Conservation (phyloP, 192 early-diverging fungal genomes). For the Spizellomyces punctatus region DNA sequence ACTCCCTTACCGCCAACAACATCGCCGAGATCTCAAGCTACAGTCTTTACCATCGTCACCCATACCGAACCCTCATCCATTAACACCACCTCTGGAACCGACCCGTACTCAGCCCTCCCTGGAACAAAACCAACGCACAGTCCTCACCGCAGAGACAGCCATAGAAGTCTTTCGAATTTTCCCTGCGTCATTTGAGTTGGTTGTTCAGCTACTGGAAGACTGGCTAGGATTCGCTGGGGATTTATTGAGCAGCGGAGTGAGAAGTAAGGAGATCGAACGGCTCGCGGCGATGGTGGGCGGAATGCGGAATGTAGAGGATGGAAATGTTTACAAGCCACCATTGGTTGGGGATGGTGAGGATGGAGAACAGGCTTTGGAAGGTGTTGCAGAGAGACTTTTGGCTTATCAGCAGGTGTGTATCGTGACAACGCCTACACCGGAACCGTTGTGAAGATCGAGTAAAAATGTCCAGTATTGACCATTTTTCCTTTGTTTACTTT, state of each 20-base stretch:
- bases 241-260: neutral
- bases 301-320: constrained; percentile 12
- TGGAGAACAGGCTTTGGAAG: neutral
- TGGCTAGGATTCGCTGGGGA: neutral
- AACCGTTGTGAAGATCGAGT: neutral
- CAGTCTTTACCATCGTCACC: neutral
- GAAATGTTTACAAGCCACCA: constrained; percentile 8
- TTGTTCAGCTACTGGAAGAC: constrained; percentile 39
- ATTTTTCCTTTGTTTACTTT: neutral
- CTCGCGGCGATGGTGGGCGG: constrained; percentile 7
- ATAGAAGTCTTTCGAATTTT: constrained; percentile 44
- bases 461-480: neutral
- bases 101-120: neutral
- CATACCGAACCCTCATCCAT: constrained; percentile 10
- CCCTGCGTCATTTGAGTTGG: constrained; percentile 44
- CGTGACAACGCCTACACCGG: neutral
- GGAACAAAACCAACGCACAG: neutral
- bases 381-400: neutral
- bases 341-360: constrained; percentile 1
- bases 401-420: constrained; percentile 12
- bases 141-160: constrained; percentile 26
- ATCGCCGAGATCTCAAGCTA: neutral
- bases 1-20: constrained; percentile 23
- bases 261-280: constrained; percentile 7
- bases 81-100: neutral